Percentiles rank a stretch among this genome's conserved stretches.
phyloP scores from a whole-genome alignment of 148 eudicot genomes.

The Tetragonia tetragonoides region DNA sequence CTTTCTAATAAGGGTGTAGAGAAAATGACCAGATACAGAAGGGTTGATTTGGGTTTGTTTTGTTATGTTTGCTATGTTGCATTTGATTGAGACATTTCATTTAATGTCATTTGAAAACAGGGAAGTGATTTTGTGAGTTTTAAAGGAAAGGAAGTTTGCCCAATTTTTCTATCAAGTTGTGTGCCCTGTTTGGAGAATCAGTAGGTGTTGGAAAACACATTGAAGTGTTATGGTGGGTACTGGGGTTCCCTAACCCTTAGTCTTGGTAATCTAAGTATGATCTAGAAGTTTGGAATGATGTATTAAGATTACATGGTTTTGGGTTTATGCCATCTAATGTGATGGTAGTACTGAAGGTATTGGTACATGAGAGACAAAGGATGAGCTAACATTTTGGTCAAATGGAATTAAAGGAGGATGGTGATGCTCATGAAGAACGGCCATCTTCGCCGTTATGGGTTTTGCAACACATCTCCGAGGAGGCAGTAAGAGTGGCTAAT shows the following conservation, averaged over 20 bases:
- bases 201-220: not conserved
- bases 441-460: constrained; percentile 54
- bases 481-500: constrained; percentile 66
- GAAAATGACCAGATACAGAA: constrained; percentile 9
- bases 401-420: constrained; percentile 53
- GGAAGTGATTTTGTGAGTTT: constrained; percentile 21
- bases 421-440: constrained; percentile 39
- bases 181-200: constrained; percentile 16
- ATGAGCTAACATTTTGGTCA: constrained; percentile 25
- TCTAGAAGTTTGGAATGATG: not conserved
- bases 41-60: constrained; percentile 16
- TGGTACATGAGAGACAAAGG: constrained; percentile 24
- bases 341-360: constrained; percentile 5
- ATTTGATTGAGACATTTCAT: constrained; percentile 23
- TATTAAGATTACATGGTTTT: constrained; percentile 16
- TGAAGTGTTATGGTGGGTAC: constrained; percentile 14
- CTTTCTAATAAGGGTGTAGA: constrained; percentile 16
- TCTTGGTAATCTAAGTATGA: constrained; percentile 6
- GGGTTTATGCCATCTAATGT: constrained; percentile 19
- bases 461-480: constrained; percentile 63
- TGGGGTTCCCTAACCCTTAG: constrained; percentile 18
- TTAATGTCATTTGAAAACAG: constrained; percentile 23
- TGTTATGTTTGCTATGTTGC: constrained; percentile 11
- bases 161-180: constrained; percentile 1
- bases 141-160: constrained; percentile 1